phyloP scores from a whole-genome alignment of 257 asterid genomes.

The Solanum pennellii region DNA sequence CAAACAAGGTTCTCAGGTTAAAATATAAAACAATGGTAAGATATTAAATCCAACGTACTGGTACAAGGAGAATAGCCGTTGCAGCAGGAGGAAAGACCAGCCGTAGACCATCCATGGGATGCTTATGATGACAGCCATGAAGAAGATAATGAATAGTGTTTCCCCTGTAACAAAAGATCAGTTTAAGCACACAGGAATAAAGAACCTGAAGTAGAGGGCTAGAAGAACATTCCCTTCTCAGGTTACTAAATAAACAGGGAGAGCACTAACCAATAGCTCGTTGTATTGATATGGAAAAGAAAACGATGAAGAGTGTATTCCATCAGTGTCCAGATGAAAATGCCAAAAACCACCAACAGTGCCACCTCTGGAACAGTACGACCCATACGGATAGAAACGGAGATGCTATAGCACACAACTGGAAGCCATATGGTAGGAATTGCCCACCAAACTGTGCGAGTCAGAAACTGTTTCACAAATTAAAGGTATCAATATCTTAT shows the following conservation, averaged over 20 bases:
- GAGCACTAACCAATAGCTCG: slow-evolving; percentile 41
- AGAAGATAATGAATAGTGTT: slow-evolving; percentile 67
- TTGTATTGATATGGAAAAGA: slow-evolving; percentile 62
- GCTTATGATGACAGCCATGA: slow-evolving; percentile 92
- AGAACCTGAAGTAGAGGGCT: not conserved
- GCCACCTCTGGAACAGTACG: slow-evolving; percentile 29
- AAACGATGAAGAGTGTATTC: slow-evolving; percentile 68
- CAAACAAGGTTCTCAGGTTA: not conserved
- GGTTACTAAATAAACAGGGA: not conserved
- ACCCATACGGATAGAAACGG: slow-evolving; percentile 24
- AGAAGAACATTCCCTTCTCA: not conserved
- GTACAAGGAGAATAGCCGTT: slow-evolving; percentile 42
- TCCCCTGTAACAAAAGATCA: slow-evolving; percentile 35
- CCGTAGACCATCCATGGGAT: slow-evolving; percentile 80
- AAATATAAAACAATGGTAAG: not conserved
- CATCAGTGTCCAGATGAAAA: slow-evolving; percentile 52
- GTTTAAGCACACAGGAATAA: not conserved
- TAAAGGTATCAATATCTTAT: not conserved
- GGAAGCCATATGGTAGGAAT: slow-evolving; percentile 72
- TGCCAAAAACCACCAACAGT: slow-evolving; percentile 30
- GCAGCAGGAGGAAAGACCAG: slow-evolving; percentile 90
- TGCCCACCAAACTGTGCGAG: slow-evolving; percentile 66
- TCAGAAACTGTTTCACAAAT: slow-evolving; percentile 36
- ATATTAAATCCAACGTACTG: slow-evolving; percentile 27
- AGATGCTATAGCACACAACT: slow-evolving; percentile 34